Evolutionary conservation across 176 grass and related monocot species (phyloP).

Genomic region (Olyra latifolia): DNA sequence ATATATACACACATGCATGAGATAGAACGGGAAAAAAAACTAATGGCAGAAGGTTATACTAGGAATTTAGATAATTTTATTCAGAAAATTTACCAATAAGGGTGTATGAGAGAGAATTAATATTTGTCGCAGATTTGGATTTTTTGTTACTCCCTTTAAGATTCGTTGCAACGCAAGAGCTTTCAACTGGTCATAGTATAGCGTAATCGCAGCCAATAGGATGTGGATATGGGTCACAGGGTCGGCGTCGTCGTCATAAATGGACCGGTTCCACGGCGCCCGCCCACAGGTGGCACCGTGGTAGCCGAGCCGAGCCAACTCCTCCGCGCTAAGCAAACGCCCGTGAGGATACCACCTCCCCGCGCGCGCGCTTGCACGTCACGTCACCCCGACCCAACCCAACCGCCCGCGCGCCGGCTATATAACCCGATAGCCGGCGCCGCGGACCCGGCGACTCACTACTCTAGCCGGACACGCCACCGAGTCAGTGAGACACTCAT

Average conservation of each 20-base stretch:
- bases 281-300: background rate
- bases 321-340: conserved; percentile 35
- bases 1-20: no score
- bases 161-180: no score
- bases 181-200: no score
- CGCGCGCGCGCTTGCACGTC: background rate
- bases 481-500: no score
- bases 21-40: no score
- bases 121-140: no score
- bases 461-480: background rate
- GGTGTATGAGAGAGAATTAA: no score
- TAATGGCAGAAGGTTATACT: no score
- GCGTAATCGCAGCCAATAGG: no score
- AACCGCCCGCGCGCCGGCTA: background rate
- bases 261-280: conserved; percentile 26
- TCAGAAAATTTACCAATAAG: no score
- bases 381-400: background rate
- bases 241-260: background rate
- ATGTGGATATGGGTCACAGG: background rate
- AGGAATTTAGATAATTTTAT: no score
- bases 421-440: conserved; percentile 28
- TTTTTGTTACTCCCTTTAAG: no score
- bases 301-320: background rate
- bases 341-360: conserved; percentile 25
- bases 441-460: background rate